Base-by-base conservation (phyloP, 192 early-diverging fungal species). In the Thamnidium elegans region DNA sequence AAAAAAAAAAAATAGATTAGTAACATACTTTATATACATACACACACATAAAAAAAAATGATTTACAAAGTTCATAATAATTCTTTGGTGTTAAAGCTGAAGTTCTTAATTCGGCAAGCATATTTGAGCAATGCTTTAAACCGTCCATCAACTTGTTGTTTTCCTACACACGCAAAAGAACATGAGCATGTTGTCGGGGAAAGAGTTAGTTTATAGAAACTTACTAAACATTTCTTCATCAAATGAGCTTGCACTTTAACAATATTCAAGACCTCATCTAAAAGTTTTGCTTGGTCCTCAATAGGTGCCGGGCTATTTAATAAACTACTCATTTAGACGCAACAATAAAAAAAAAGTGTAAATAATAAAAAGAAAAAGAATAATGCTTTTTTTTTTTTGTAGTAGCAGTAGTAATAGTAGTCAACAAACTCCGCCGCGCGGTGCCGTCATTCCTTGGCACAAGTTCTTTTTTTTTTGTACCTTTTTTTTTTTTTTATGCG, bases 11-110 rank as follows among this genome's bases (percentile, higher is more conserved):
- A 36, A 63, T 46, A 43, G 39, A 13, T 14, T 21, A 50, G 20
- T 42, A 1, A 39, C 7, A 34, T 47, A 17, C 62, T 4, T 30
- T 0, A 8, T 14, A 7, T 15, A 54, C 46, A 14, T 13, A n/a
- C 59, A 20, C 9, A 13, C 26, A 59, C 26, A 26, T 3, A 26
- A 1, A 26, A 1, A 26, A 1, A 26, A 50, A 55, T 23, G 36
- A 86, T 84, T 70, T 85, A 89, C 92, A 99, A n/a, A 99, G 87
- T 79, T 99, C 96, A 78, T 99, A 99, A 81, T 99, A 99, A 72
- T 91, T 92, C 77, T 97, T 98, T 44, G 96, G 98, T 3, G 94
- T 94, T 60, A 99, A 80, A 5, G 91, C 84, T 32, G 94, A 93
- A 3, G 96, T 97, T 68, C 95, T 86, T 53, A 99, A 89, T 78